These are phyloP conservation scores for Cytidiella melzeri DNA, from an alignment of 768 basidiomycete species.

Conservation along the genomic window DNA sequence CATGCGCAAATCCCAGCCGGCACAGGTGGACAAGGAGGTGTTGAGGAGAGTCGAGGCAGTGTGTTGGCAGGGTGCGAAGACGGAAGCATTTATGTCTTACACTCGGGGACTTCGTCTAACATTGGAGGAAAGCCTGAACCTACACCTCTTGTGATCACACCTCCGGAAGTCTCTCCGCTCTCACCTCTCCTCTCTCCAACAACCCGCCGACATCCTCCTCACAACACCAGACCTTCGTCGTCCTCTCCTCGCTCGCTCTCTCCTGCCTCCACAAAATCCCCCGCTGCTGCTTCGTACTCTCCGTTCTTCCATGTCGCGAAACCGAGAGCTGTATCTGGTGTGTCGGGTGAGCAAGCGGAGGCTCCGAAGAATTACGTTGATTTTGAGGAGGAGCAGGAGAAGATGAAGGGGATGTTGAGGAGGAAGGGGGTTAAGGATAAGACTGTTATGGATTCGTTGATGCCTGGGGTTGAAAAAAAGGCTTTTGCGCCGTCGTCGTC, in stretches of 20 bases:
- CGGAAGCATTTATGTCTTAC: conserved; percentile 31
- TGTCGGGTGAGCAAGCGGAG: conserved; percentile 65
- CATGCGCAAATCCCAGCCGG: neutral
- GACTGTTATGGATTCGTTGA: conserved; percentile 27
- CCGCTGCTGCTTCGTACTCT: conserved; percentile 23
- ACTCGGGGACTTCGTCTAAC: conserved; percentile 1
- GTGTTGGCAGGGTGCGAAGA: conserved; percentile 32
- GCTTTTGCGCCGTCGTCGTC: conserved; percentile 15
- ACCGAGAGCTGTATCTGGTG: conserved; percentile 62
- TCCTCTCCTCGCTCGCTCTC: conserved; percentile 28
- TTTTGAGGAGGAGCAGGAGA: conserved; percentile 74
- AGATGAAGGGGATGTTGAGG: conserved; percentile 68
- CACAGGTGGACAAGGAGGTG: neutral
- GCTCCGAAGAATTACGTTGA: conserved; percentile 78
- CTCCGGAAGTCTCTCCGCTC: neutral
- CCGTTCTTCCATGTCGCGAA: conserved; percentile 57
- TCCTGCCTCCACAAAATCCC: conserved; percentile 29
- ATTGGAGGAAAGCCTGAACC: neutral
- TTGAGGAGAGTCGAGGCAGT: conserved; percentile 12
- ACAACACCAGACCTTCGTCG: too few species aligned
- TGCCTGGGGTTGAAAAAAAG: conserved; percentile 27
- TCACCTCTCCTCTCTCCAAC: conserved; percentile 7
- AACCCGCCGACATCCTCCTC: conserved; percentile 13
- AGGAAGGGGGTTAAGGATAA: conserved; percentile 38
- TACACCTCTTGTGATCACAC: neutral